phyloP scores from a whole-genome alignment of 306 rosid species.

The Lupinus albus region DNA sequence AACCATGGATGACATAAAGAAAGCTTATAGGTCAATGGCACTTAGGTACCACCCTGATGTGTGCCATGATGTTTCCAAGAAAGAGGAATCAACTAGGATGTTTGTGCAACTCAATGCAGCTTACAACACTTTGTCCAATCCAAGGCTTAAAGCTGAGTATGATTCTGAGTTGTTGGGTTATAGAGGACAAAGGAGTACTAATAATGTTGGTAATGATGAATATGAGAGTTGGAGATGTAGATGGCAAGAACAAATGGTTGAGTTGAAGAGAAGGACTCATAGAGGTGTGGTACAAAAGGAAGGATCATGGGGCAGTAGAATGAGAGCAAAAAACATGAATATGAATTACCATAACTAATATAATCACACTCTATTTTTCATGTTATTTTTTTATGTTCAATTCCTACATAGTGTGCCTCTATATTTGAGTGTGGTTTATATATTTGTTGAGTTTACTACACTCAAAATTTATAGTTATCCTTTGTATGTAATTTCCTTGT shows the following conservation, averaged over 20 bases:
- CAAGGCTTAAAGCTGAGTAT: constrained; percentile 53
- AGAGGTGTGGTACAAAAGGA: constrained; percentile 33
- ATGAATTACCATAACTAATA: background rate
- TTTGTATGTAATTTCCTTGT: too few relatives aligned
- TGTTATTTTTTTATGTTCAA: too few relatives aligned
- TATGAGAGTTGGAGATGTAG: constrained; percentile 34
- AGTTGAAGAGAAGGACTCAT: constrained; percentile 53
- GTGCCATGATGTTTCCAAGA: constrained; percentile 49
- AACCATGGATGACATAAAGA: constrained; percentile 60
- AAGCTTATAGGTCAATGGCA: constrained; percentile 64
- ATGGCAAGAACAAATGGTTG: constrained; percentile 59
- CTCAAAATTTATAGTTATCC: too few relatives aligned
- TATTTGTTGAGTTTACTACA: too few relatives aligned
- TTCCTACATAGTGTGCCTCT: too few relatives aligned
- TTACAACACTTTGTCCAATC: constrained; percentile 56
- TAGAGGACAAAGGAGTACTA: background rate
- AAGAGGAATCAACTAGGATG: constrained; percentile 55
- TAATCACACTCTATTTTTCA: background rate
- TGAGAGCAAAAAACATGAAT: constrained; percentile 38
- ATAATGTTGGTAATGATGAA: background rate
- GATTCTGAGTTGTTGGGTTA: constrained; percentile 49
- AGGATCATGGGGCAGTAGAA: constrained; percentile 52
- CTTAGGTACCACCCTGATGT: constrained; percentile 65
- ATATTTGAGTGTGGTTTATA: too few relatives aligned
- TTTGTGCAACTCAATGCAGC: constrained; percentile 63